phyloP scores from a whole-genome alignment of 2,329 filamentous ascomycete genomes.

The Diaporthe australafricana region DNA sequence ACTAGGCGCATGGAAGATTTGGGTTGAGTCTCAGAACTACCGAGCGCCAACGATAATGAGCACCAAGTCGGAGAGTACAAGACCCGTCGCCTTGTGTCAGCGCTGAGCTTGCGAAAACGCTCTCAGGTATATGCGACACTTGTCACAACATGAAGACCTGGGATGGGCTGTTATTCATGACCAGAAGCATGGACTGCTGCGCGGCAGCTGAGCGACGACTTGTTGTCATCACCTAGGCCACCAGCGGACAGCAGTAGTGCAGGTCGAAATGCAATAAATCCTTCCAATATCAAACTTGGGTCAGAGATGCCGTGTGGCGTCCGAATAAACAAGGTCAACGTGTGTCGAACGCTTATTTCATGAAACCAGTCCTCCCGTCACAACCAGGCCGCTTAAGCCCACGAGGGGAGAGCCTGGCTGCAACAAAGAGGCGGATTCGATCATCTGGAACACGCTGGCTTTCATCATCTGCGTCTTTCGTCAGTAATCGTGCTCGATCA shows the following conservation, averaged over 20 bases:
- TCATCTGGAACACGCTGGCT: constrained; percentile 95
- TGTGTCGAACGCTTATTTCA: constrained; percentile 99
- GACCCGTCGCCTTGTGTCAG: constrained; percentile 28
- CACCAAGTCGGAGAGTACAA: constrained; percentile 10
- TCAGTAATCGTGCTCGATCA: constrained; percentile 45
- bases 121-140: neutral
- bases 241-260: neutral
- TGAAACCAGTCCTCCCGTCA: constrained; percentile 73
- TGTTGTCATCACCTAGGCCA: neutral
- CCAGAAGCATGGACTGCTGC: neutral
- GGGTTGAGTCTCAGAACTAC: constrained; percentile 29
- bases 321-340: constrained; percentile 93
- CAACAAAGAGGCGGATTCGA: constrained; percentile 72
- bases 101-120: neutral
- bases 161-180: neutral
- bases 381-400: constrained; percentile 90
- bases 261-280: constrained; percentile 25
- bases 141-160: neutral
- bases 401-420: constrained; percentile 84
- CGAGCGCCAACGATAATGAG: constrained; percentile 31
- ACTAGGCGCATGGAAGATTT: neutral
- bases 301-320: constrained; percentile 99
- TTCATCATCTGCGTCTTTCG: constrained; percentile 88
- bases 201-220: neutral
- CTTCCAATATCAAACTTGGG: constrained; percentile 51